Percentiles rank a stretch among this genome's conserved stretches.
These are phyloP conservation scores for Leishmania aethiopica DNA, from an alignment of 208 protist species.

Conservation along the genomic window DNA sequence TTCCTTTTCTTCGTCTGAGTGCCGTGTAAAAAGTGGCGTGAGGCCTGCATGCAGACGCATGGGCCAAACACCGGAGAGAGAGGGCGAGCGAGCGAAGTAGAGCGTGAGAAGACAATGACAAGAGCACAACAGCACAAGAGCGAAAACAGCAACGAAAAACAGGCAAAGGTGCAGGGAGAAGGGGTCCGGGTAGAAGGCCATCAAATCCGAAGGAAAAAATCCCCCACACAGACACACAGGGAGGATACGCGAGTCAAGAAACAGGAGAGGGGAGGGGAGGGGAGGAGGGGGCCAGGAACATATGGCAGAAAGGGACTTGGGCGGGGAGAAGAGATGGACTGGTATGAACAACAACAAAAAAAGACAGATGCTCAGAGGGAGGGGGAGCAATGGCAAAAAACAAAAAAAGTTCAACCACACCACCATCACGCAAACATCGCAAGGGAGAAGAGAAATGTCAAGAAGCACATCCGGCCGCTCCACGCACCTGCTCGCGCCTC, in stretches of 20 bases:
- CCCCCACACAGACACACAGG: too few species aligned
- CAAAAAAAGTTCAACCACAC: neutral
- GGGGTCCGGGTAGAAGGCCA: too few species aligned
- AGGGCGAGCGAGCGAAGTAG: neutral
- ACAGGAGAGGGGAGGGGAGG: neutral
- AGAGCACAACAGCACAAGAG: too few species aligned
- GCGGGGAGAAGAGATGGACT: neutral
- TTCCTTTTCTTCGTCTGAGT: neutral
- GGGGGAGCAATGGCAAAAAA: neutral
- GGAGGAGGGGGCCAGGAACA: neutral
- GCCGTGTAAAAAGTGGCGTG: neutral
- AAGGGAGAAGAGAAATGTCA: neutral
- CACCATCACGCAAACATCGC: neutral
- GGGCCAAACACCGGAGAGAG: neutral
- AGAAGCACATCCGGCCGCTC: neutral
- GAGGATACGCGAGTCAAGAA: neutral
- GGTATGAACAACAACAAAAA: neutral
- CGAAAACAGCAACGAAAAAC: too few species aligned
- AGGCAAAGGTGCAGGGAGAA: too few species aligned
- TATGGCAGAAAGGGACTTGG: neutral
- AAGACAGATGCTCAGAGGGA: neutral
- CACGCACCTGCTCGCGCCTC: neutral
- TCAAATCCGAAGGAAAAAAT: too few species aligned
- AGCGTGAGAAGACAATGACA: too few species aligned
- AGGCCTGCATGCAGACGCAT: neutral